A percentile compares a stretch with the other conserved stretches of the same genome.
phyloP scores from a whole-genome alignment of 2,329 filamentous ascomycete genomes.

The Pseudogymnoascus sp. region DNA sequence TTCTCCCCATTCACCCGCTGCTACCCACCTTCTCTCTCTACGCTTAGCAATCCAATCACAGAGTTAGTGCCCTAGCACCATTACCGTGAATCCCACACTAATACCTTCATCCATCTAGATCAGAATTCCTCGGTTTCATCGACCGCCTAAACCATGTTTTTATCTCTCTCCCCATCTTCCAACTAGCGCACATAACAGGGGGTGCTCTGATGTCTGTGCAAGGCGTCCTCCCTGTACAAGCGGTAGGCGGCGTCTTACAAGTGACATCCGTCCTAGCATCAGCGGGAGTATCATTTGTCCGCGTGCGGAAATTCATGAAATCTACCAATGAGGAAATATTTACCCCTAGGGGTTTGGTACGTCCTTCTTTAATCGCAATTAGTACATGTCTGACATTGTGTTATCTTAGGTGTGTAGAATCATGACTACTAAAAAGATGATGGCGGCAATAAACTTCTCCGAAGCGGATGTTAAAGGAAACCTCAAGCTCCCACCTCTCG shows the following conservation, averaged over 20 bases:
- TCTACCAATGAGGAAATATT: slow-evolving; percentile 16
- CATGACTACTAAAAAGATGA: slow-evolving; percentile 22
- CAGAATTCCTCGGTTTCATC: slow-evolving; percentile 27
- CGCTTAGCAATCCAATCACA: slow-evolving; percentile 15
- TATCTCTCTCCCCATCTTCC: slow-evolving; percentile 26
- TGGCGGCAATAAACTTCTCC: slow-evolving; percentile 16
- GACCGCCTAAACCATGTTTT: slow-evolving; percentile 28
- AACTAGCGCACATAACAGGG: slow-evolving; percentile 23
- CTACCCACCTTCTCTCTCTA: slow-evolving; percentile 15
- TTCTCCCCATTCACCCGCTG: slow-evolving; percentile 21
- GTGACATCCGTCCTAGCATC: slow-evolving; percentile 18
- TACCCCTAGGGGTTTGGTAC: slow-evolving; percentile 16
- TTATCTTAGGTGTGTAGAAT: slow-evolving; percentile 13
- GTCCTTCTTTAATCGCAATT: neutral
- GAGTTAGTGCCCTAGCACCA: neutral
- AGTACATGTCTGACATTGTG: neutral
- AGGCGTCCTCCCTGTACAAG: slow-evolving; percentile 21
- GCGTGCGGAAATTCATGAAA: slow-evolving; percentile 20
- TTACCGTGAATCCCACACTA: neutral
- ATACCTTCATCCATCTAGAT: neutral
- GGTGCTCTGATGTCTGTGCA: slow-evolving; percentile 21
- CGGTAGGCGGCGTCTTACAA: slow-evolving; percentile 22
- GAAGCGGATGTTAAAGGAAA: slow-evolving; percentile 19
- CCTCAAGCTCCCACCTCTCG: slow-evolving; percentile 18
- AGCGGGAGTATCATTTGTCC: slow-evolving; percentile 19